Evolutionary conservation across 306 rosid species (phyloP), one percentile per base, ranked within the genome.

Genomic region (Echinosophora koreensis): DNA sequence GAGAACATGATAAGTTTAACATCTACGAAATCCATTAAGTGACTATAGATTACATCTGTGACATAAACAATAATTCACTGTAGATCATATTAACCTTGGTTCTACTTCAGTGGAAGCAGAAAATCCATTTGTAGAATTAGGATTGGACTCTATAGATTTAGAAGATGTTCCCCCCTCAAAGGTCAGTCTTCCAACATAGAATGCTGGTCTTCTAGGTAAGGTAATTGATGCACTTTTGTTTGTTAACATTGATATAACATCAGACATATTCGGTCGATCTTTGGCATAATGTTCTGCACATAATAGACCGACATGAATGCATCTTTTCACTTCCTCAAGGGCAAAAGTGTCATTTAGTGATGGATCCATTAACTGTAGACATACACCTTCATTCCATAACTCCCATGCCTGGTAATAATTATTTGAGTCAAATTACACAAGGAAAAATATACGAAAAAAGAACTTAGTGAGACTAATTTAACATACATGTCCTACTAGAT

Each of bases 401-500:
- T 44, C 49, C 49, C 49, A 44, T 44, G 49, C 49, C 49, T 44
- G 13, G 2, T 9, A 44, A 3, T 8, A 44, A 44, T 44, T 10
- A 44, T 44, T 3, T 44, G 6, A 9, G 49, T 9, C 49, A n/a
- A 44, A 44, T 10, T 44, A 44, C 12, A 11, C 2, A 11, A 11
- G 5, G 5, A 46, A 42, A 9, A 10, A 4, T 46, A 46, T 46
- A 46, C 1, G 3, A 46, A 46, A 46, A 46, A 10, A 11, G 1
- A 46, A 46, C 5, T 11, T 10, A 39, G 2, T 39, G n/a, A 46
- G 51, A 12, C 14, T 46, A 10, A 46, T 46, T 46, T 3, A 12
- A 9, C 51, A 7, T 17, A 72, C 79, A 54, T 80, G 18, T 72
- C 73, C 68, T 13, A 65, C 51, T 55, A 80, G 38, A 35, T 65